phyloP scores from a whole-genome alignment of 192 early-diverging fungal genomes.

The Gorgonomyces haynaldii region DNA sequence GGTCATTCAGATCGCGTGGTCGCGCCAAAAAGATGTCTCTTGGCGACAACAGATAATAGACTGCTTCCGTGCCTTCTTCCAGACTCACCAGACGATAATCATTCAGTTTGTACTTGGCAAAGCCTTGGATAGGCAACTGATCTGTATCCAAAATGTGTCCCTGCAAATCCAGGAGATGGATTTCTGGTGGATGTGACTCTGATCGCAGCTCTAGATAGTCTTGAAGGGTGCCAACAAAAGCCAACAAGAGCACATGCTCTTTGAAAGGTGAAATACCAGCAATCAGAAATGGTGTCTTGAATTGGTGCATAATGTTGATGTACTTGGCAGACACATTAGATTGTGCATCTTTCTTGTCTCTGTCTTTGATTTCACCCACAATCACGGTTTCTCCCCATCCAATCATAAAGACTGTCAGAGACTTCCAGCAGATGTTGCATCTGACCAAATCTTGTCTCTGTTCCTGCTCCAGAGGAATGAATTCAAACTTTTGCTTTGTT shows the following conservation, averaged over 20 bases:
- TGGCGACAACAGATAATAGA: slow-evolving; percentile 87
- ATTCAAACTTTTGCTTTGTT: slow-evolving; percentile 63
- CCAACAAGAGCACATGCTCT: slow-evolving; percentile 57
- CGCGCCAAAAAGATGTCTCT: slow-evolving; percentile 86
- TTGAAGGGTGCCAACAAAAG: slow-evolving; percentile 49
- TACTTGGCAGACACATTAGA: slow-evolving; percentile 40
- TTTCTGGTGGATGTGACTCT: slow-evolving; percentile 66
- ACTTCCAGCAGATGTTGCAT: slow-evolving; percentile 79
- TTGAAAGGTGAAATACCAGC: slow-evolving; percentile 79
- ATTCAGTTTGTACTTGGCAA: slow-evolving; percentile 78
- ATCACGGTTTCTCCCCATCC: slow-evolving; percentile 95
- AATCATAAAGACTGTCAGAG: slow-evolving; percentile 63
- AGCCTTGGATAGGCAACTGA: slow-evolving; percentile 74
- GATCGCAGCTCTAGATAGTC: slow-evolving; percentile 11
- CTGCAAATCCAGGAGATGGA: slow-evolving; percentile 72
- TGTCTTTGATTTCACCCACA: slow-evolving; percentile 60
- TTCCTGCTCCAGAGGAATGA: slow-evolving; percentile 63
- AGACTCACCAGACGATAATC: slow-evolving; percentile 74
- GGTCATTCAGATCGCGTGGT: slow-evolving; percentile 82
- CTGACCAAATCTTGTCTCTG: slow-evolving; percentile 75
- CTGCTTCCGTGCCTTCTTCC: slow-evolving; percentile 42
- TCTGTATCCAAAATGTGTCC: slow-evolving; percentile 85
- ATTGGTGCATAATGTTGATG: slow-evolving; percentile 52
- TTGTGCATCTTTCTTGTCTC: slow-evolving; percentile 28
- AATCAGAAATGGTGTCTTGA: slow-evolving; percentile 68